Evolutionary conservation across 495 filamentous ascomycete genomes (phyloP).

Genomic region (Tuber brumale): DNA sequence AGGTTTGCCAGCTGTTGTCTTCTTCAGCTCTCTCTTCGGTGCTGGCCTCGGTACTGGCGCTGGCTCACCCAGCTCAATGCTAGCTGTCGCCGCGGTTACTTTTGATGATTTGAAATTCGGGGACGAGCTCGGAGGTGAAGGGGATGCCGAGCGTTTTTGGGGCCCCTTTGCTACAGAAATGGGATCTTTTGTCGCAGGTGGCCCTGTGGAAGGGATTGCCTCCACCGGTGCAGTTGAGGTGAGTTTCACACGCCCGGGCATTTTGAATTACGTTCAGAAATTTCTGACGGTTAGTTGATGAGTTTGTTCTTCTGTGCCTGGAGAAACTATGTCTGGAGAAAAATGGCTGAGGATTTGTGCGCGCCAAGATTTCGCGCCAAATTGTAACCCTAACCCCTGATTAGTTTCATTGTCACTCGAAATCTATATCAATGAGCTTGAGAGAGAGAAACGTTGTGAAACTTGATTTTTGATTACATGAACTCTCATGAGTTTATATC

Average conservation of each 20-base stretch:
- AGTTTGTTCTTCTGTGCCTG: neutral
- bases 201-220: neutral
- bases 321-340: neutral
- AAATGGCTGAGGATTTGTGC: constrained; percentile 4
- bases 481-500: no score
- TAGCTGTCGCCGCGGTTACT: neutral
- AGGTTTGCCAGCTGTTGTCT: constrained; percentile 24
- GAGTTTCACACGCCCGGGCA: constrained; percentile 33
- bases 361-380: constrained; percentile 16
- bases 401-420: neutral
- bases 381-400: constrained; percentile 20
- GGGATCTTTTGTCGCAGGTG: neutral
- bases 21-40: neutral
- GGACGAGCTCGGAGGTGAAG: neutral
- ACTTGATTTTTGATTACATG: no score
- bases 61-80: neutral
- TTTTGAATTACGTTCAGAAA: constrained; percentile 2
- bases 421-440: no score
- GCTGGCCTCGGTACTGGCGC: neutral
- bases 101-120: neutral
- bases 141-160: neutral
- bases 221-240: constrained; percentile 24
- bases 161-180: neutral
- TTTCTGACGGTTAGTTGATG: neutral
- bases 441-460: no score